phyloP scores from a whole-genome alignment of 495 filamentous ascomycete genomes.

The Penicillium bialowiezense region DNA sequence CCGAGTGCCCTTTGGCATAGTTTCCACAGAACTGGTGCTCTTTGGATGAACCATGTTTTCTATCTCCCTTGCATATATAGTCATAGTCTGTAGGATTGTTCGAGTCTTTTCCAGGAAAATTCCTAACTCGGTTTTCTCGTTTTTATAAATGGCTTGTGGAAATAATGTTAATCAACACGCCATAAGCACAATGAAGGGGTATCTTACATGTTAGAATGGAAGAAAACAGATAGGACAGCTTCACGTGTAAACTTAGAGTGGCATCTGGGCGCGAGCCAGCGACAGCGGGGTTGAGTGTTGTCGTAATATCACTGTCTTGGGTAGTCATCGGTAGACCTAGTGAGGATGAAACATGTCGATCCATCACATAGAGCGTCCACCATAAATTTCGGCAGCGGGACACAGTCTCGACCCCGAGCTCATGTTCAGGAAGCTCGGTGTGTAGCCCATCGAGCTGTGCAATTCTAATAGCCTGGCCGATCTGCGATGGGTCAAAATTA shows the following conservation, averaged over 20 bases:
- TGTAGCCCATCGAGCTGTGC: slow-evolving; percentile 36
- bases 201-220: no score
- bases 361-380: slow-evolving; percentile 41
- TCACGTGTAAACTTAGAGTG: no score
- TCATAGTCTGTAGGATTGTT: slow-evolving; percentile 31
- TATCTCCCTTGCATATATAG: slow-evolving; percentile 31
- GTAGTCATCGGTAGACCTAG: slow-evolving; percentile 34
- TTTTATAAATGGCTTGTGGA: slow-evolving; percentile 30
- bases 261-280: neutral
- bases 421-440: slow-evolving; percentile 32
- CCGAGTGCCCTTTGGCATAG: slow-evolving; percentile 31
- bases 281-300: slow-evolving; percentile 22
- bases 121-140: slow-evolving; percentile 27
- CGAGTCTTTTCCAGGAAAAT: slow-evolving; percentile 34
- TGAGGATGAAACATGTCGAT: slow-evolving; percentile 34
- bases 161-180: no score
- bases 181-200: no score
- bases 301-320: slow-evolving; percentile 35
- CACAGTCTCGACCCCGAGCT: slow-evolving; percentile 24
- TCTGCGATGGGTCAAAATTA: slow-evolving; percentile 8
- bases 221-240: no score
- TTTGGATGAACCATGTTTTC: slow-evolving; percentile 27
- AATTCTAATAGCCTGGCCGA: slow-evolving; percentile 39
- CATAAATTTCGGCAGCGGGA: slow-evolving; percentile 33
- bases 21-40: slow-evolving; percentile 24